Percentiles rank a stretch among this genome's conserved stretches.
These are phyloP conservation scores for Neoboletus subvelutipes DNA, from an alignment of 768 basidiomycete species.

Conservation along the genomic window DNA sequence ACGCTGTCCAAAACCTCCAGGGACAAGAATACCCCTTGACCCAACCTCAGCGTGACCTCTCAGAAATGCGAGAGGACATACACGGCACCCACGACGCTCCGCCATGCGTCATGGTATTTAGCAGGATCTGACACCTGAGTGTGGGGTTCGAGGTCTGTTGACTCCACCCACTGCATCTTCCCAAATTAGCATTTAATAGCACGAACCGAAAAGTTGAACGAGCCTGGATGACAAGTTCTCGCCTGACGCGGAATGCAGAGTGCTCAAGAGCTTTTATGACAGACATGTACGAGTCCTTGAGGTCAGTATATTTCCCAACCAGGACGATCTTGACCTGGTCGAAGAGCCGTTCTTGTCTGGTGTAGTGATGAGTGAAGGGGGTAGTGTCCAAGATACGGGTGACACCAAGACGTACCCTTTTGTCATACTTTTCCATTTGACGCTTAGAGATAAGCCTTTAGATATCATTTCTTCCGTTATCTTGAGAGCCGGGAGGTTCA, in stretches of 20 bases:
- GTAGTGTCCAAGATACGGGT: not conserved
- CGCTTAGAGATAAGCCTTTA: slow-evolving; percentile 63
- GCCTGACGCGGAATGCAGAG: slow-evolving; percentile 87
- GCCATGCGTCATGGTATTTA: slow-evolving; percentile 94
- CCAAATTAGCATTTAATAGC: slow-evolving; percentile 4
- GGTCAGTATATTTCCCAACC: slow-evolving; percentile 95
- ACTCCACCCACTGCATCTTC: slow-evolving; percentile 84
- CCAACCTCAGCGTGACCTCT: slow-evolving; percentile 10
- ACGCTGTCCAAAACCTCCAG: slow-evolving; percentile 91
- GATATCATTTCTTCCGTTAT: slow-evolving; percentile 56
- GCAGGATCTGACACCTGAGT: slow-evolving; percentile 79
- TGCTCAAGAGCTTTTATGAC: slow-evolving; percentile 97
- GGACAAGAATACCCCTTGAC: slow-evolving; percentile 89
- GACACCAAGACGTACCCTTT: slow-evolving; percentile 52
- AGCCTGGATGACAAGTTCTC: slow-evolving; percentile 81
- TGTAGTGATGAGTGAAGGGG: slow-evolving; percentile 4
- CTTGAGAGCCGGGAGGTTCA: slow-evolving; percentile 64
- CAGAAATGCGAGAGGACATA: slow-evolving; percentile 37
- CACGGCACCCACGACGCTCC: slow-evolving; percentile 87
- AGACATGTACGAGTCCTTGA: slow-evolving; percentile 98
- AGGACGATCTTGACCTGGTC: slow-evolving; percentile 87
- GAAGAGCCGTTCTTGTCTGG: slow-evolving; percentile 89
- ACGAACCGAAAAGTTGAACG: slow-evolving; percentile 23
- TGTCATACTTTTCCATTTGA: slow-evolving; percentile 82
- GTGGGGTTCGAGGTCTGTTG: slow-evolving; percentile 83